Evolutionary conservation across 73 alveolate species (phyloP).

Genomic region (Stentor coeruleus): DNA sequence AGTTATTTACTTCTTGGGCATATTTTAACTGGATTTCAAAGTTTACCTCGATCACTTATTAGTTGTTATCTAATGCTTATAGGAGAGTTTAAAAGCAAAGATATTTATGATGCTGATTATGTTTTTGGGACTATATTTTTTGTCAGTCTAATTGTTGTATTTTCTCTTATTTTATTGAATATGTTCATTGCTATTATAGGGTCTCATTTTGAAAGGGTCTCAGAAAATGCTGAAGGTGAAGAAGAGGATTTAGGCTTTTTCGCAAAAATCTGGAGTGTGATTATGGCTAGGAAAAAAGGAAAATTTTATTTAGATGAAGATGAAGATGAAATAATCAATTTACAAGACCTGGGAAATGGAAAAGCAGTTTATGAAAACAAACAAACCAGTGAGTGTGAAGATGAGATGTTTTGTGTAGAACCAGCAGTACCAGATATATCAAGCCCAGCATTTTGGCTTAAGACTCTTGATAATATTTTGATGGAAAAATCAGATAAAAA

Average conservation of each 20-base stretch:
- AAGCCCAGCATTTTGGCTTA: not conserved
- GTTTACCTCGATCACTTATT: constrained; percentile 19
- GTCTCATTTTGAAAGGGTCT: constrained; percentile 23
- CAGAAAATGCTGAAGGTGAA: not conserved
- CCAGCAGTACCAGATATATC: not conserved
- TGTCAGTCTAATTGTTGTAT: not conserved
- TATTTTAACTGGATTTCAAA: not conserved
- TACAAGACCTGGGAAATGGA: not conserved
- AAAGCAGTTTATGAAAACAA: not conserved
- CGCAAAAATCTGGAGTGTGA: not conserved
- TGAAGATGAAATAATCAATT: not conserved
- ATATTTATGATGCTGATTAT: constrained; percentile 35
- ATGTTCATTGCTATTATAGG: constrained; percentile 15
- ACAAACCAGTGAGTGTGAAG: too few species aligned
- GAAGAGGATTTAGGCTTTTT: not conserved
- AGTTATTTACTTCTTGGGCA: constrained; percentile 49
- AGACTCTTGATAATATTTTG: not conserved
- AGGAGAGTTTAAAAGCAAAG: constrained; percentile 24
- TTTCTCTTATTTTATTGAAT: not conserved
- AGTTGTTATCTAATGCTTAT: constrained; percentile 6
- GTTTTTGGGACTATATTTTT: constrained; percentile 15
- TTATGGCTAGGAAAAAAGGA: not conserved
- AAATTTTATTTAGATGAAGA: not conserved
- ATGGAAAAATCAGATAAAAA: not conserved
- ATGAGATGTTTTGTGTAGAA: too few species aligned